Percentiles rank a stretch among this genome's conserved stretches.
These are phyloP conservation scores for Paraurostyla sp. DNA, from an alignment of 73 alveolate genomes.

Conservation along the genomic window DNA sequence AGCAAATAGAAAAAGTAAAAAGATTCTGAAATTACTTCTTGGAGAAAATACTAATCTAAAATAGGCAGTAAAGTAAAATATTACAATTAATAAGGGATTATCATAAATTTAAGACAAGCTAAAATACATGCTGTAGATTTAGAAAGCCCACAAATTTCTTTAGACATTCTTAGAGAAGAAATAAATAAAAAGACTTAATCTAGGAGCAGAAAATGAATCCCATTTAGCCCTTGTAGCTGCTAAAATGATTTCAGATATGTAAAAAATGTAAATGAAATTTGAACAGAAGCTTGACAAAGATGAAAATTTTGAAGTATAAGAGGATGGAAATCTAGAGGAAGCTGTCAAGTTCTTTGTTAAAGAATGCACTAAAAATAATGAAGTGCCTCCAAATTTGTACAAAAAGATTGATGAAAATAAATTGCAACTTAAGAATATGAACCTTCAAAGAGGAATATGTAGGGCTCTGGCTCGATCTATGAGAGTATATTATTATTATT, in stretches of 20 bases:
- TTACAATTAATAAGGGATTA: neutral
- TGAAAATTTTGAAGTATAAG: neutral
- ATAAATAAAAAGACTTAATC: neutral
- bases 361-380: conserved; percentile 2
- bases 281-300: neutral
- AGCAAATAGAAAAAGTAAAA: neutral
- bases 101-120: conserved; percentile 9
- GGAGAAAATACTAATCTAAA: conserved; percentile 1
- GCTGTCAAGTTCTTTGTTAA: neutral
- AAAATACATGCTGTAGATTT: neutral
- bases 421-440: neutral
- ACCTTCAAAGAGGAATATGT: neutral
- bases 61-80: neutral
- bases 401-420: conserved; percentile 29
- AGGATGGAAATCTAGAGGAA: neutral
- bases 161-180: neutral
- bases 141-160: neutral
- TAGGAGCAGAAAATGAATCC: neutral
- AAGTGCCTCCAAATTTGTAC: neutral
- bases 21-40: neutral
- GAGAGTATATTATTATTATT: neutral
- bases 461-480: conserved; percentile 3
- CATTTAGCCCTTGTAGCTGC: neutral
- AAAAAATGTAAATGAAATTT: neutral
- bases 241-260: neutral